A percentile compares a stretch with the other conserved stretches of the same genome.
These are phyloP conservation scores for Tarenaya hassleriana DNA, from an alignment of 345 rosid species.

Conservation along the genomic window DNA sequence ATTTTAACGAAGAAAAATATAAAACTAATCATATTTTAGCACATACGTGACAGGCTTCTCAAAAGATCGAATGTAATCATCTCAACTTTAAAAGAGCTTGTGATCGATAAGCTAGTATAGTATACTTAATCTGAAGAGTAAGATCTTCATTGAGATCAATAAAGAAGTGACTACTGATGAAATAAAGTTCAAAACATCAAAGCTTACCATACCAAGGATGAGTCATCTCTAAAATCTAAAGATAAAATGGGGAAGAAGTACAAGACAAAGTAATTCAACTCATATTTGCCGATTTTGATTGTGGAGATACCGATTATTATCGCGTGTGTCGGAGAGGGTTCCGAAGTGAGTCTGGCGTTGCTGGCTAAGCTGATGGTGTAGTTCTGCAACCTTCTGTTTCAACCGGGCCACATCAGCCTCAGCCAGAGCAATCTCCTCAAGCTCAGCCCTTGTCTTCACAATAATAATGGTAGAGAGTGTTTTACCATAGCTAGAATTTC, in stretches of 20 bases:
- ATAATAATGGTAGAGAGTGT: slow-evolving; percentile 29
- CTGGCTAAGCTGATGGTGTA: slow-evolving; percentile 96
- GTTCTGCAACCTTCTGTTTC: slow-evolving; percentile 98
- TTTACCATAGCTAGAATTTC: slow-evolving; percentile 9
- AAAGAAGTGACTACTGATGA: slow-evolving; percentile 9
- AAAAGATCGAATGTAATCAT: slow-evolving; percentile 7
- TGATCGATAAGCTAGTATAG: neutral
- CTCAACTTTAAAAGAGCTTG: slow-evolving; percentile 6
- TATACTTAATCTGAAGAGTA: slow-evolving; percentile 4
- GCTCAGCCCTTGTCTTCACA: slow-evolving; percentile 96
- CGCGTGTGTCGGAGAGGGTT: slow-evolving; percentile 72
- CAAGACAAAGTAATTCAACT: slow-evolving; percentile 31
- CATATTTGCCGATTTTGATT: slow-evolving; percentile 77
- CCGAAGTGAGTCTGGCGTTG: slow-evolving; percentile 83
- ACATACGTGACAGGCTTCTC: slow-evolving; percentile 1
- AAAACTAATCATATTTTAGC: slow-evolving; percentile 14
- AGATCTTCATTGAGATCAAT: slow-evolving; percentile 4
- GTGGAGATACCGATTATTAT: slow-evolving; percentile 65
- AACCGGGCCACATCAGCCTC: slow-evolving; percentile 99
- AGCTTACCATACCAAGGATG: slow-evolving; percentile 5
- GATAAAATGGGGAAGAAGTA: slow-evolving; percentile 8
- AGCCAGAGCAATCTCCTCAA: slow-evolving; percentile 99
- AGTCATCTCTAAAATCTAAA: slow-evolving; percentile 1
- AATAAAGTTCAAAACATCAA: neutral
- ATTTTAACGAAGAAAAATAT: slow-evolving; percentile 7